Conservation (phyloP, 1,284 basidiomycete genomes). For the Hemileia vastatrix region DNA sequence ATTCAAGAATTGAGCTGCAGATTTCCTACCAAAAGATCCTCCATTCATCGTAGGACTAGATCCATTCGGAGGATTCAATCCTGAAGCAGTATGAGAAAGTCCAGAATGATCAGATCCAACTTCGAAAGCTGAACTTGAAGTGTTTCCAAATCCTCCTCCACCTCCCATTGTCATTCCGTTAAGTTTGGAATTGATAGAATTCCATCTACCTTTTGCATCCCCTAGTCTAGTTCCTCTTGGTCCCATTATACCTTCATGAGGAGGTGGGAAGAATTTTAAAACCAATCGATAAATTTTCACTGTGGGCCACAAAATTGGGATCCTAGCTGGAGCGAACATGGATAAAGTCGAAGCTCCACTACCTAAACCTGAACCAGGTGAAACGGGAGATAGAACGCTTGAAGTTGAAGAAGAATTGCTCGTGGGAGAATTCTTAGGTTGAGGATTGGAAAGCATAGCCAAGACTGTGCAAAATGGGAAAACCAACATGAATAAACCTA, state of each 20-base stretch:
- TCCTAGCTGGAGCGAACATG: conserved; percentile 32
- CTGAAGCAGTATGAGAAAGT: not conserved
- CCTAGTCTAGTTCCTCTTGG: not conserved
- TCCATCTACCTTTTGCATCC: not conserved
- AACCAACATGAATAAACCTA: conserved; percentile 43
- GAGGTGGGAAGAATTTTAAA: conserved; percentile 10
- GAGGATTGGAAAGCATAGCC: conserved; percentile 37
- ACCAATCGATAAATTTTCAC: conserved; percentile 23
- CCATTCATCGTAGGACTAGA: not conserved
- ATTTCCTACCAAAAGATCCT: not conserved
- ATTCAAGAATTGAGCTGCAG: not conserved
- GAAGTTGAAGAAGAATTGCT: not conserved
- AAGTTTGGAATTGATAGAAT: not conserved
- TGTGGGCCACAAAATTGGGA: conserved; percentile 41
- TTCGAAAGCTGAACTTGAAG: not conserved
- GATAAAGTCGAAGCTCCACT: conserved; percentile 26
- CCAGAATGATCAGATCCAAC: not conserved
- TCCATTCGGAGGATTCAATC: not conserved
- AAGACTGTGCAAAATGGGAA: conserved; percentile 41
- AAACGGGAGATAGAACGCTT: conserved; percentile 16
- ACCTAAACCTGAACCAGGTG: conserved; percentile 20
- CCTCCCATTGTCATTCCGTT: not conserved
- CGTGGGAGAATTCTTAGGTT: conserved; percentile 25
- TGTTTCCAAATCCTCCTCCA: not conserved
- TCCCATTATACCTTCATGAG: not conserved